These are phyloP conservation scores for Peziza echinospora DNA, from an alignment of 495 filamentous ascomycete species.

Conservation along the genomic window DNA sequence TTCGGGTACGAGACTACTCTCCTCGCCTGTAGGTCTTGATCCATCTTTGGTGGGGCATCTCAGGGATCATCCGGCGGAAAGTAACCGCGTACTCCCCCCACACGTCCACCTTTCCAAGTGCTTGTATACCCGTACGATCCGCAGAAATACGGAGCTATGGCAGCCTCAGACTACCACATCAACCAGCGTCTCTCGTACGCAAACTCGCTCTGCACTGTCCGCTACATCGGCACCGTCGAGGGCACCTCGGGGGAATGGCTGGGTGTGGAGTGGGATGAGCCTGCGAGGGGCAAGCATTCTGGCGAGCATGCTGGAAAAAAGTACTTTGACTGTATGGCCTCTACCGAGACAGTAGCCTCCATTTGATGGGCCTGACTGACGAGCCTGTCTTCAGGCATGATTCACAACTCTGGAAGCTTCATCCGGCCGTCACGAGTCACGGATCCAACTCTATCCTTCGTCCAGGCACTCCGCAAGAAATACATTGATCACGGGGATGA, in stretches of 20 bases:
- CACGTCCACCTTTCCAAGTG: too few relatives aligned
- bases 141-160: too few relatives aligned
- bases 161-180: too few relatives aligned
- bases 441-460: constrained; percentile 46
- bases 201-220: constrained; percentile 54
- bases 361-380: constrained; percentile 23
- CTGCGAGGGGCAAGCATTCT: constrained; percentile 65
- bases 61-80: too few relatives aligned
- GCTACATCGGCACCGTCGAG: constrained; percentile 55
- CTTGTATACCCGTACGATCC: too few relatives aligned
- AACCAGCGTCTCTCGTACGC: constrained; percentile 62
- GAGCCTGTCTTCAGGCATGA: constrained; percentile 40
- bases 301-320: constrained; percentile 54
- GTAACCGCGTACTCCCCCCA: too few relatives aligned
- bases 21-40: too few relatives aligned
- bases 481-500: constrained; percentile 35
- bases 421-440: constrained; percentile 50
- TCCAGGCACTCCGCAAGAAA: constrained; percentile 61
- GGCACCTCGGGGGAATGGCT: constrained; percentile 69
- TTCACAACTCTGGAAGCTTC: constrained; percentile 59
- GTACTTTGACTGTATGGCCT: constrained; percentile 59
- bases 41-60: too few relatives aligned
- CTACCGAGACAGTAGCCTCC: neutral
- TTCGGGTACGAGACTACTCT: too few relatives aligned
- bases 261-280: constrained; percentile 92